Evolutionary conservation across 805 yeast genomes (phyloP).

Genomic region (Candida morakotiae): DNA sequence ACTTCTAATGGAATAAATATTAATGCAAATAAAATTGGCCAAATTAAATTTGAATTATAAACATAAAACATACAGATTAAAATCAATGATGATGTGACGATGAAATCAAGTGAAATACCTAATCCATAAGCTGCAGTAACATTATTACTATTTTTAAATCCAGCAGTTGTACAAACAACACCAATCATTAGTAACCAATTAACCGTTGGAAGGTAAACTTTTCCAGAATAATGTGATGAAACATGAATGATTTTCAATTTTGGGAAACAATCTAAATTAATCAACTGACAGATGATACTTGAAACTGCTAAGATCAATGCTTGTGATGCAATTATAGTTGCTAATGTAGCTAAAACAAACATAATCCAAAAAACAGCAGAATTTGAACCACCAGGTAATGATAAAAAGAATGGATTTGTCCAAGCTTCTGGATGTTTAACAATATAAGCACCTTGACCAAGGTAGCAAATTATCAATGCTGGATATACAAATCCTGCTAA

Average conservation of each 20-base stretch:
- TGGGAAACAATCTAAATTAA: constrained; percentile 53
- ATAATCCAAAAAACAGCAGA: constrained; percentile 46
- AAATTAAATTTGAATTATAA: constrained; percentile 30
- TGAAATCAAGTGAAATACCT: constrained; percentile 53
- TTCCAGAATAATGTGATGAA: constrained; percentile 43
- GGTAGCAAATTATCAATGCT: constrained; percentile 45
- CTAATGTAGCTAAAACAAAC: constrained; percentile 49
- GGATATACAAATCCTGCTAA: constrained; percentile 47
- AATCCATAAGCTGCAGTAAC: constrained; percentile 61
- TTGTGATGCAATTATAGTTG: constrained; percentile 58
- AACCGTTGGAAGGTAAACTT: constrained; percentile 49
- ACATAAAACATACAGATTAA: constrained; percentile 43
- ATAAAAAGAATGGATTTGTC: constrained; percentile 42
- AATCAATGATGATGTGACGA: constrained; percentile 47
- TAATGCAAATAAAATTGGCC: constrained; percentile 30
- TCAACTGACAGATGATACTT: constrained; percentile 49
- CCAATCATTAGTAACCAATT: constrained; percentile 50
- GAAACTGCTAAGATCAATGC: constrained; percentile 56
- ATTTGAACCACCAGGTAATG: constrained; percentile 48
- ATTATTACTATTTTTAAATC: constrained; percentile 44
- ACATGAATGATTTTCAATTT: constrained; percentile 42
- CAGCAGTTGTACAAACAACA: constrained; percentile 48
- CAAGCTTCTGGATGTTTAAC: constrained; percentile 34
- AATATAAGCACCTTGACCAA: constrained; percentile 56
- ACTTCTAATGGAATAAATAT: constrained; percentile 47